phyloP scores from a whole-genome alignment of 1,284 basidiomycete species.

The Fomitopsis betulina region DNA sequence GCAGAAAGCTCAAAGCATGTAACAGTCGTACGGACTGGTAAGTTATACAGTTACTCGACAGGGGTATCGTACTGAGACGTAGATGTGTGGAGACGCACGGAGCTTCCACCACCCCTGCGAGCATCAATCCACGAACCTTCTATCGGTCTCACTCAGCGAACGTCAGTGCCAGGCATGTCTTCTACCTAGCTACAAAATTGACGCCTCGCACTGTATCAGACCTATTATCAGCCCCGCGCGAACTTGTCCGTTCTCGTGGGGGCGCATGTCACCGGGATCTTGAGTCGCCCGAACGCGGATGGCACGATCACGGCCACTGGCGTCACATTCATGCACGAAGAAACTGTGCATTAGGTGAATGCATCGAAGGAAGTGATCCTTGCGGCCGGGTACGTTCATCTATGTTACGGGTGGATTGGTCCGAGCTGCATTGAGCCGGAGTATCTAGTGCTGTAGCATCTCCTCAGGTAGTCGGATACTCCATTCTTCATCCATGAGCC shows the following conservation, averaged over 20 bases:
- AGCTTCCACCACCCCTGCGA: background rate
- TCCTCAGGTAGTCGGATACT: slow-evolving; percentile 15
- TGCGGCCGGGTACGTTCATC: slow-evolving; percentile 23
- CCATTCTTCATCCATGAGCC: background rate
- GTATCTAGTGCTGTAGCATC: slow-evolving; percentile 25
- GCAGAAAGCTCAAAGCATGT: too few species aligned
- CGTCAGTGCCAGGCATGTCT: background rate
- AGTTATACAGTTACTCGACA: too few species aligned
- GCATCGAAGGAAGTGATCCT: slow-evolving; percentile 35
- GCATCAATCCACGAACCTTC: background rate
- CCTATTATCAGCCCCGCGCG: slow-evolving; percentile 13
- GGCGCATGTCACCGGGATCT: slow-evolving; percentile 14
- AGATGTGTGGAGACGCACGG: background rate
- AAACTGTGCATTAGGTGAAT: slow-evolving; percentile 21
- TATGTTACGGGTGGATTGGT: background rate
- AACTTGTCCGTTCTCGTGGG: slow-evolving; percentile 19
- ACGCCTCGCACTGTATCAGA: background rate
- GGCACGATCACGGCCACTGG: slow-evolving; percentile 24
- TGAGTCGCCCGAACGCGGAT: slow-evolving; percentile 3
- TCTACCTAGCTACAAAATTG: background rate
- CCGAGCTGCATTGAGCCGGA: background rate
- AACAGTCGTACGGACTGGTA: too few species aligned
- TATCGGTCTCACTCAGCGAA: background rate
- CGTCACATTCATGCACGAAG: slow-evolving; percentile 27
- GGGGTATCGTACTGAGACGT: too few species aligned